Base-by-base conservation (phyloP, 805 yeast species). In the Yarrowia sp. region DNA sequence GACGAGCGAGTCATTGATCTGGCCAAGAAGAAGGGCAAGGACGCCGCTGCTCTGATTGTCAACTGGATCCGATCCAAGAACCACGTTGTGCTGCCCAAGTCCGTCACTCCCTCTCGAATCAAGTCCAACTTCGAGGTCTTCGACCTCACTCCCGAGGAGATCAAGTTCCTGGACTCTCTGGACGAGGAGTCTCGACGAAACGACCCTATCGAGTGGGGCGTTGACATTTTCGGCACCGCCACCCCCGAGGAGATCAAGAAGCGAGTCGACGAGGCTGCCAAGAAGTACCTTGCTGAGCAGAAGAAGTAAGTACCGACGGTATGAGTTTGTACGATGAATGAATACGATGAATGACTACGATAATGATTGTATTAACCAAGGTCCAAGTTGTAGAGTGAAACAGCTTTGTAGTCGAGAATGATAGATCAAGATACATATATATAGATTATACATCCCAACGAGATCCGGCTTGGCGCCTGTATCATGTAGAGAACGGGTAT, bases 21-120 rank as follows among this genome's bases (percentile, higher is more conserved):
- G 75, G 92, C 94, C 53, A 69, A 74, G 10, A 79, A 79, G 26
- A 86, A 85, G 73, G 76, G 77, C 19, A 87, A 83, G 72, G 76
- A 87, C 38, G 77, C 90, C 22, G 87, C 91, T 42, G 88, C 89
- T 78, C 86, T 90, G 15, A 79, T 90, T 70, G 79, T 90, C 71
- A 85, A 92, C 81, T 90, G 93, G 94, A 88, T 92, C 55, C 86
- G 92, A 40, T 92, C 89, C 79, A 85, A 91, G 79, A 85, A 85
- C 67, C 74, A 89, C 71, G 88, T 89, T 50, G 85, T 89, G 69
- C 89, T 90, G 79, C 96, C 96, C 78, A 90, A 90, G 80, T 87
- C 92, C 9, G 87, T 88, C 75, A 84, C 87, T 75, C 84, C 85
- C 74, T 85, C 83, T 69, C 84, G 96, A 80, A 81, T 90, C 73